A percentile compares a stretch with the other conserved stretches of the same genome.
Evolutionary conservation across 768 basidiomycete species (phyloP).

Genomic region (Hypholoma fasciculare): DNA sequence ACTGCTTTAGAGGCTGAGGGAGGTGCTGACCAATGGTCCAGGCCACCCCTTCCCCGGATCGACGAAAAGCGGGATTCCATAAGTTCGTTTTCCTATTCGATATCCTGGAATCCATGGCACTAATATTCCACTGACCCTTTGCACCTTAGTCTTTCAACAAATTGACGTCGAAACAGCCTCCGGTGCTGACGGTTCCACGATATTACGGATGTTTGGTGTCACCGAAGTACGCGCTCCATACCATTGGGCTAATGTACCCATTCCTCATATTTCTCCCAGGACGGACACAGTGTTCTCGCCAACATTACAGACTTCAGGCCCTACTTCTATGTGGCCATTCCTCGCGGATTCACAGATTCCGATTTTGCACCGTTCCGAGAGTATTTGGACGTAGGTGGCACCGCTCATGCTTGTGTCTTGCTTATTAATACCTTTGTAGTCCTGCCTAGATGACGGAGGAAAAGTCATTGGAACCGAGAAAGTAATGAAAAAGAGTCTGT

Average conservation of each 20-base stretch:
- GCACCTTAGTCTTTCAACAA: constrained; percentile 83
- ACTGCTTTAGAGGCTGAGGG: constrained; percentile 62
- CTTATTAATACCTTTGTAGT: constrained; percentile 20
- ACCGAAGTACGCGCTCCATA: constrained; percentile 59
- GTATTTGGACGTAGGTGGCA: constrained; percentile 69
- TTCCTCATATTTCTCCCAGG: constrained; percentile 37
- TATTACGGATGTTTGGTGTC: constrained; percentile 83
- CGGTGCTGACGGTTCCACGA: constrained; percentile 43
- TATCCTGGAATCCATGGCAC: not conserved
- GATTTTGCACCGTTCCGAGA: constrained; percentile 67
- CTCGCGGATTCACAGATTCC: constrained; percentile 73
- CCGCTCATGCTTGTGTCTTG: not conserved
- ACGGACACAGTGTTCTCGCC: constrained; percentile 87
- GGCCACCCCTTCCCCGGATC: constrained; percentile 57
- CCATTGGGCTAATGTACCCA: not conserved
- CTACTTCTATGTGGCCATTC: constrained; percentile 91
- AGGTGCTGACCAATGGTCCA: constrained; percentile 73
- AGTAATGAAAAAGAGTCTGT: constrained; percentile 69
- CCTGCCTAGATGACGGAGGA: constrained; percentile 28
- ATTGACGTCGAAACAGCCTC: constrained; percentile 82
- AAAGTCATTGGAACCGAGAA: constrained; percentile 56
- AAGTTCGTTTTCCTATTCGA: constrained; percentile 41
- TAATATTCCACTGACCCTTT: not conserved
- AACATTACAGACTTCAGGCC: constrained; percentile 83
- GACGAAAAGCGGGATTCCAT: constrained; percentile 66